Conservation (phyloP, 2,329 filamentous ascomycete species). For the Aspergillus sp. region DNA sequence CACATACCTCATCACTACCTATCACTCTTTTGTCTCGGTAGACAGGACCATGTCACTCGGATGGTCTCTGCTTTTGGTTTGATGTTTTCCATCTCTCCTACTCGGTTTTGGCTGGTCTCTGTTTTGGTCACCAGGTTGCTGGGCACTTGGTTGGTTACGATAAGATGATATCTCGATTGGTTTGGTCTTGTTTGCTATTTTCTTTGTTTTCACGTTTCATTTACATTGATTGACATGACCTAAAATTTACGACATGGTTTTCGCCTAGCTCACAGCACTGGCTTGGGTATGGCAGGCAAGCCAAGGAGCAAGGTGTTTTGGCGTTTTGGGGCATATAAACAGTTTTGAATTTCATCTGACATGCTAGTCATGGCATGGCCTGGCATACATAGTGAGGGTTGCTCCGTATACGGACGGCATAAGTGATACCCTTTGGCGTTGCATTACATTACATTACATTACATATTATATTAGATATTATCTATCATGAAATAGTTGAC, state of each 20-base stretch:
- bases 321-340: neutral
- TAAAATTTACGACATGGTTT: neutral
- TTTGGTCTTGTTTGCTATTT: neutral
- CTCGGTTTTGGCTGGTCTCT: neutral
- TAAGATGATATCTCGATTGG: neutral
- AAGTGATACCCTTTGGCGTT: constrained; percentile 17
- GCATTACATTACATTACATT: neutral
- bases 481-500: no score
- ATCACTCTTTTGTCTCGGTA: neutral
- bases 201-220: neutral
- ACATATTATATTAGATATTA: no score
- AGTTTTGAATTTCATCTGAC: neutral
- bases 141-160: neutral
- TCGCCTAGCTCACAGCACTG: no score
- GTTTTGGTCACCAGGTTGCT: neutral
- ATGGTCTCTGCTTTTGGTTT: neutral
- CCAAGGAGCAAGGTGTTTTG: neutral
- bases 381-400: constrained; percentile 1
- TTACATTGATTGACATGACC: no score
- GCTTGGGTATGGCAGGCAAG: neutral
- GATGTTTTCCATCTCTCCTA: neutral
- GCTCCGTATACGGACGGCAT: constrained; percentile 13
- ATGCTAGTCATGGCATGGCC: no score
- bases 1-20: neutral
- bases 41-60: neutral